Percentiles rank a stretch among this genome's conserved stretches.
These are phyloP conservation scores for Flaveria floridana DNA, from an alignment of 140 eudicot species.

Conservation along the genomic window DNA sequence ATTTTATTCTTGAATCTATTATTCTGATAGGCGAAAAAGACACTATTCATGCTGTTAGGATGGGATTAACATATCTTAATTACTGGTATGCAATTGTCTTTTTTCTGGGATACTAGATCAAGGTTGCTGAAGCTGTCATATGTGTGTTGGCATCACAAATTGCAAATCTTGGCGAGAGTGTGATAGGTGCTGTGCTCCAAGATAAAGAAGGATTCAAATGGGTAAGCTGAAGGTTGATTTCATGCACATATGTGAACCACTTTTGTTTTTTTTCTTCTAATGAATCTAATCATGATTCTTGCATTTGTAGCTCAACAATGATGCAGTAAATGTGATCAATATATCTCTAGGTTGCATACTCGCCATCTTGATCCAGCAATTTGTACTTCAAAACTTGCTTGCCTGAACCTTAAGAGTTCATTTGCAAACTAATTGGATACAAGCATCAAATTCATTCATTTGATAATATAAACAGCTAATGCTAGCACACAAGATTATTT, in stretches of 20 bases:
- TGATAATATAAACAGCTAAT: constrained; percentile 14
- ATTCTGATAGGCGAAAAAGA: not conserved
- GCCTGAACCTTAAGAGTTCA: constrained; percentile 18
- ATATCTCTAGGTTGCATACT: constrained; percentile 79
- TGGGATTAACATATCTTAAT: not conserved
- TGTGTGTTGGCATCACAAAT: constrained; percentile 90
- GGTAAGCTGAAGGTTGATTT: constrained; percentile 44
- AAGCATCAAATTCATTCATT: constrained; percentile 4
- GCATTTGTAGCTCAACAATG: constrained; percentile 81
- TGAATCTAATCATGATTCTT: constrained; percentile 9
- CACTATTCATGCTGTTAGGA: not conserved
- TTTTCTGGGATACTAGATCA: constrained; percentile 45
- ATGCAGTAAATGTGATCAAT: constrained; percentile 79
- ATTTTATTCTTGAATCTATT: not conserved
- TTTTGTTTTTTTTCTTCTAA: not conserved
- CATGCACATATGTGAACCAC: not conserved
- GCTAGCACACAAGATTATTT: not conserved
- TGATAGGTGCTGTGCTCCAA: constrained; percentile 82
- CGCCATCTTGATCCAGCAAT: constrained; percentile 68
- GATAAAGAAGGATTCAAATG: constrained; percentile 87
- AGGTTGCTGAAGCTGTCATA: constrained; percentile 56
- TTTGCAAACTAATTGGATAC: constrained; percentile 19
- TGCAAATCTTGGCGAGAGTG: constrained; percentile 88
- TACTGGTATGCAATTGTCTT: constrained; percentile 3
- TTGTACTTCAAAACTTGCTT: constrained; percentile 47